A percentile compares a stretch with the other conserved stretches of the same genome.
phyloP scores from a whole-genome alignment of 192 early-diverging fungal genomes.

The Coemansia sp. region DNA sequence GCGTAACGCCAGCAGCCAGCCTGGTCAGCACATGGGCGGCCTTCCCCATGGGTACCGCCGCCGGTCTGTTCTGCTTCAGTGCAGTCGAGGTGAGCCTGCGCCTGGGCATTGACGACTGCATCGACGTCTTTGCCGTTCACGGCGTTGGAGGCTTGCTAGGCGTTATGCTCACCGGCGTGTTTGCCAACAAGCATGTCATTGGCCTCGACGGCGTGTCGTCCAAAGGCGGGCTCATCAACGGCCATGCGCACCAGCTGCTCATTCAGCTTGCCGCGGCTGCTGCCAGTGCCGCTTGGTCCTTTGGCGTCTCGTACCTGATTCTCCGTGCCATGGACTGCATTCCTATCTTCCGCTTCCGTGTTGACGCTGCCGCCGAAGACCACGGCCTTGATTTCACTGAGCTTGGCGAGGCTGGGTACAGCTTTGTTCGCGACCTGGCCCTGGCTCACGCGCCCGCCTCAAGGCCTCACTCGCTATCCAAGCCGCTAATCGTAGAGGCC shows the following conservation, averaged over 20 bases:
- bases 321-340: slow-evolving; percentile 58
- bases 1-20: slow-evolving; percentile 83
- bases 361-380: slow-evolving; percentile 54
- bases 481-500: background rate
- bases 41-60: slow-evolving; percentile 72
- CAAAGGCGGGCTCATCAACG: slow-evolving; percentile 65
- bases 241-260: slow-evolving; percentile 65
- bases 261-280: slow-evolving; percentile 67
- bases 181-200: slow-evolving; percentile 77
- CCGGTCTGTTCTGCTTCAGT: slow-evolving; percentile 65
- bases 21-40: slow-evolving; percentile 71
- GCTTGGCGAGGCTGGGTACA: slow-evolving; percentile 55
- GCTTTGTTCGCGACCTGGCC: slow-evolving; percentile 31
- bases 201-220: slow-evolving; percentile 57
- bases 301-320: slow-evolving; percentile 57
- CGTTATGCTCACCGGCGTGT: slow-evolving; percentile 86
- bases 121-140: slow-evolving; percentile 82
- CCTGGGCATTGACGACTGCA: slow-evolving; percentile 72
- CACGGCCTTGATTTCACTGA: slow-evolving; percentile 54
- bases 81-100: slow-evolving; percentile 63
- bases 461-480: background rate
- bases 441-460: slow-evolving; percentile 5
- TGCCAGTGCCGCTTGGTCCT: slow-evolving; percentile 63
- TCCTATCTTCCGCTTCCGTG: slow-evolving; percentile 56
- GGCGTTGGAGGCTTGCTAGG: slow-evolving; percentile 73